phyloP scores from a whole-genome alignment of 2,329 filamentous ascomycete genomes.

The Podosphaera xanthii region DNA sequence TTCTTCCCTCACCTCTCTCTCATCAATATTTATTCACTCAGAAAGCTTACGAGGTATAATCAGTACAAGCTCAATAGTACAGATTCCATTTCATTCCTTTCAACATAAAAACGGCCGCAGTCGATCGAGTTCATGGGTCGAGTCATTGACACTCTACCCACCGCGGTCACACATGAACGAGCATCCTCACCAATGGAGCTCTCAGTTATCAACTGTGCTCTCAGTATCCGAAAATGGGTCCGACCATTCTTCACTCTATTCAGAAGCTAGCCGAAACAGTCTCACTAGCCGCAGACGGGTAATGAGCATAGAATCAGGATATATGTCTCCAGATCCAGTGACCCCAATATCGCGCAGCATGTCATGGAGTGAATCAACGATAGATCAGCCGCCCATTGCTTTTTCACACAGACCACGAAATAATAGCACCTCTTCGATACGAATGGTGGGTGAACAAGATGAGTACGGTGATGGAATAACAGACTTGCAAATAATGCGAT shows the following conservation, averaged over 20 bases:
- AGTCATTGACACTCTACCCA: conserved; percentile 13
- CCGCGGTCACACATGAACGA: conserved; percentile 22
- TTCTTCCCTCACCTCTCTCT: conserved; percentile 29
- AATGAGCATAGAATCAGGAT: conserved; percentile 29
- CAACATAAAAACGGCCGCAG: conserved; percentile 4
- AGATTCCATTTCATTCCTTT: conserved; percentile 8
- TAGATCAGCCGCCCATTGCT: conserved; percentile 24
- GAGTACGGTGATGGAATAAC: conserved; percentile 41
- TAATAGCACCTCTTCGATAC: conserved; percentile 17
- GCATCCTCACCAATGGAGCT: conserved; percentile 36
- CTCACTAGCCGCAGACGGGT: conserved; percentile 26
- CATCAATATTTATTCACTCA: conserved; percentile 23
- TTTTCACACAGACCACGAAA: conserved; percentile 18
- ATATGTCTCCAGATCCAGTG: conserved; percentile 9
- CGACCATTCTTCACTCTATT: conserved; percentile 23
- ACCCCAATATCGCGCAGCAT: not conserved
- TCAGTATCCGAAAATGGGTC: conserved; percentile 35
- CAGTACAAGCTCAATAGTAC: conserved; percentile 12
- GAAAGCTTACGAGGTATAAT: conserved; percentile 13
- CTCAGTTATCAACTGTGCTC: conserved; percentile 38
- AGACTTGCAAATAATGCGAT: conserved; percentile 30
- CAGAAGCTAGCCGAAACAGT: conserved; percentile 23
- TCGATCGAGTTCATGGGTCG: conserved; percentile 16
- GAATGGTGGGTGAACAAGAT: conserved; percentile 32
- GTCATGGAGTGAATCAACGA: conserved; percentile 1